Base-by-base conservation (phyloP, 2,329 filamentous ascomycete genomes). In the Arthrobotrys sphaeroides region DNA sequence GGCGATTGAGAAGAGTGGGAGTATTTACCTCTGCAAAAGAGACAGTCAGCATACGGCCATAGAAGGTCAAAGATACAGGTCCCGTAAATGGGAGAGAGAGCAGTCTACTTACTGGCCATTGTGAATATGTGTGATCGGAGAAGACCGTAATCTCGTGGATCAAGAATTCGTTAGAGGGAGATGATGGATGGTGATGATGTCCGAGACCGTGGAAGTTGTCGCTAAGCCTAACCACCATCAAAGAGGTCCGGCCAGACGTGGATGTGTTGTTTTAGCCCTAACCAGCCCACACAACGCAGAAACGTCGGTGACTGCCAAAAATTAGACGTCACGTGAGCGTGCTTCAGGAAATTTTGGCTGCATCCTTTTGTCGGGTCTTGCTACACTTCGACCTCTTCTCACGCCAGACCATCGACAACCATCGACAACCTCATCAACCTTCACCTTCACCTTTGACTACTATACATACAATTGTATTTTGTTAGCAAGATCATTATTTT, bases 221-320 rank as follows among this genome's bases (percentile, higher is more conserved):
- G 62, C 28, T 42, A 38, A 18, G 24, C 31, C 12, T 31, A 53
- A n/a, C n/a, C n/a, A n/a, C n/a, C n/a, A 31, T 49, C 47, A 57
- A 64, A 66, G 51, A 64, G 45, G 26, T 60, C 26, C n/a, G 47
- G 72, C 47, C 42, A 31, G 70, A n/a, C n/a, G n/a, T n/a, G n/a
- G n/a, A n/a, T n/a, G 55, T 75, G 72, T 75, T 64, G 62, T 49
- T 38, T 74, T 47, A 75, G 72, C 72, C 72, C 72, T 75, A 75
- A 75, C 65, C 72, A 38, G 16, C 55, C 43, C 64, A 13, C 72
- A 59, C 72, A 69, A 45, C 61, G 51, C 28, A 45, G 36, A 24
- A 47, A 28, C 51, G 20, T 57, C 20, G 59, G 67, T 72, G 70
- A 75, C 72, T 75, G 72, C 51, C 53, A 64, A 75, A 75, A 69